Percentiles rank a stretch among this genome's conserved stretches.
phyloP scores from a whole-genome alignment of 2,329 filamentous ascomycete genomes.

The Dothiorella sarmentorum region DNA sequence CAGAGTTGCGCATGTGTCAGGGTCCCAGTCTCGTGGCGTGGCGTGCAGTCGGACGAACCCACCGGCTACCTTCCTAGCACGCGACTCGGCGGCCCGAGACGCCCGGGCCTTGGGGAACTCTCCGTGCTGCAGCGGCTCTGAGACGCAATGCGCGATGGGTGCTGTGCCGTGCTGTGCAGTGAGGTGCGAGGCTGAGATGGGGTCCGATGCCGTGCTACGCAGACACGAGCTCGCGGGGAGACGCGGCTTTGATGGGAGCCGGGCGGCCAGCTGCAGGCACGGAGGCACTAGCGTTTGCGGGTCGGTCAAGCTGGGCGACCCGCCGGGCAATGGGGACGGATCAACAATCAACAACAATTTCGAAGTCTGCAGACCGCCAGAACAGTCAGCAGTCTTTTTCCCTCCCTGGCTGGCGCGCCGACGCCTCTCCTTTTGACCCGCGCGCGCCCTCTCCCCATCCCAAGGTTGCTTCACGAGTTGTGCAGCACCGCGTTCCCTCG shows the following conservation, averaged over 20 bases:
- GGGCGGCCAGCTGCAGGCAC: background rate
- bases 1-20: background rate
- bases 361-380: conserved; percentile 16
- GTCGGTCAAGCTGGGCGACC: conserved; percentile 4
- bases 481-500: conserved; percentile 2
- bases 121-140: background rate
- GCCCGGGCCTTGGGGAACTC: background rate
- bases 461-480: background rate
- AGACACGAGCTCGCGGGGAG: conserved; percentile 1
- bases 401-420: conserved; percentile 17
- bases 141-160: background rate
- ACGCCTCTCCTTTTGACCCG: conserved; percentile 7
- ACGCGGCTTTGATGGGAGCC: conserved; percentile 1
- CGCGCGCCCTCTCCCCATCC: background rate
- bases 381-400: conserved; percentile 17
- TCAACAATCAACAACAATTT: conserved; percentile 19
- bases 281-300: background rate
- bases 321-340: conserved; percentile 6
- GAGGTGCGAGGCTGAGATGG: background rate
- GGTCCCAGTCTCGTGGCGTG: background rate
- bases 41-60: conserved; percentile 1
- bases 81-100: background rate
- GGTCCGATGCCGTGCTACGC: background rate
- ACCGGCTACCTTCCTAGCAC: background rate
- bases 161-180: background rate